Evolutionary conservation across 2,329 filamentous ascomycete species (phyloP), one percentile per base, ranked within the genome.

Genomic region (Septoria petroselini): DNA sequence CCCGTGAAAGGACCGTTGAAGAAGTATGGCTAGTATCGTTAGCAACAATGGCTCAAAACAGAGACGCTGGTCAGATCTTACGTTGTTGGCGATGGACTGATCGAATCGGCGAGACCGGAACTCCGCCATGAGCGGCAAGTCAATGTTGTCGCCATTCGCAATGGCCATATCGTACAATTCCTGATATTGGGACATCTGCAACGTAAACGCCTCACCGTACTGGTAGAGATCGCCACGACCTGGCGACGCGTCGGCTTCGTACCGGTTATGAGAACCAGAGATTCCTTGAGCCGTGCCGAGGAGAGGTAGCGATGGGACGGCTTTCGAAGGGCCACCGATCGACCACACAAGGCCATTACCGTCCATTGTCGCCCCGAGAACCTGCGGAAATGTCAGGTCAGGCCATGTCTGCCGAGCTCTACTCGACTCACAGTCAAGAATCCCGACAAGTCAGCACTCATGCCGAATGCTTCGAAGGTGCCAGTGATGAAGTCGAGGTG

Each of bases 221-320:
- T 58, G 56, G 54, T 61, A 62, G 6, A 57, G 57, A 39, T 62
- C 60, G 12, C 30, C 38, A 18, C 58, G 59, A 21, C 44, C 58
- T 27, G 59, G 59, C 4, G 60, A 61, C 39, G 46, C 60, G 44
- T 69, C 67, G 14, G 55, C 52, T 50, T 68, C 66, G 49, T 66
- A 68, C 39, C 59, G 61, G 55, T 67, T 68, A 58, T 70, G 67
- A 7, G 58, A 54, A 33, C 57, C 59, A 3, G 58, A 59, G 23
- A 63, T 53, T 37, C 54, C 65, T 57, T 55, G 62, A 40, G 46
- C 42, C 34, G 44, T 41, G 19, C 59, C 58, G 21, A 63, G 54
- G 8, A 62, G 50, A 15, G 53, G 44, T n/a, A 15, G 11, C 11
- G 11, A 12, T 12, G 14, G 30, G 5, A 12, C 14, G 11, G 6